These are phyloP conservation scores for Persicaria tinctoria DNA, from an alignment of 148 eudicot genomes.

Conservation along the genomic window DNA sequence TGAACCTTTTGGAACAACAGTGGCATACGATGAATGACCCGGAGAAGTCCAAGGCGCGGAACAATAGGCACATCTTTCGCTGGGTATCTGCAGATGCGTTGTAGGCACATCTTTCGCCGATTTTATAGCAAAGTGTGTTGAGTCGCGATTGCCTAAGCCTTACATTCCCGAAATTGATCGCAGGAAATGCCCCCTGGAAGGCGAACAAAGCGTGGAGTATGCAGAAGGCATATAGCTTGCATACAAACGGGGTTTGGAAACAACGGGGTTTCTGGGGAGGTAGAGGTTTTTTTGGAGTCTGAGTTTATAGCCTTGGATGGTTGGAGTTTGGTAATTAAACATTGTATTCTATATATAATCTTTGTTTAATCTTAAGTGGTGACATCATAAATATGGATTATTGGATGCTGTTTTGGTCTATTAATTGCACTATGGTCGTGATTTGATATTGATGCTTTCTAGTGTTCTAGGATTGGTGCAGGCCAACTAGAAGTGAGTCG, in stretches of 20 bases:
- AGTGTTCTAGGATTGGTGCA: conserved; percentile 46
- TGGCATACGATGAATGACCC: too few species aligned
- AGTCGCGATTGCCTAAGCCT: neutral
- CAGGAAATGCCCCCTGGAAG: neutral
- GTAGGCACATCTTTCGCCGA: neutral
- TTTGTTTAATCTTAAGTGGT: neutral
- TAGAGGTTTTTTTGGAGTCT: too few species aligned
- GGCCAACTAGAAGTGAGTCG: conserved; percentile 64
- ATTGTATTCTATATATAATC: too few species aligned
- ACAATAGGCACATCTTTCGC: too few species aligned
- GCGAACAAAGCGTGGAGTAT: neutral
- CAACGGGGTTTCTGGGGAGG: too few species aligned
- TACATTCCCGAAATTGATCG: neutral
- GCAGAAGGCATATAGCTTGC: neutral
- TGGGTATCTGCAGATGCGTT: neutral
- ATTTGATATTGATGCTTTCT: neutral
- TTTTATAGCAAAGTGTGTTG: neutral
- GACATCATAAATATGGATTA: neutral
- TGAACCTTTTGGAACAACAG: too few species aligned
- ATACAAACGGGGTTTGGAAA: too few species aligned
- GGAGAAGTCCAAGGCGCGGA: too few species aligned
- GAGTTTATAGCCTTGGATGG: neutral
- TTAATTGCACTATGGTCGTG: neutral
- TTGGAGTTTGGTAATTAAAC: neutral
- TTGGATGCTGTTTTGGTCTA: neutral